Conservation (phyloP, 495 filamentous ascomycete species). For the Aspergillus taichungensis region DNA sequence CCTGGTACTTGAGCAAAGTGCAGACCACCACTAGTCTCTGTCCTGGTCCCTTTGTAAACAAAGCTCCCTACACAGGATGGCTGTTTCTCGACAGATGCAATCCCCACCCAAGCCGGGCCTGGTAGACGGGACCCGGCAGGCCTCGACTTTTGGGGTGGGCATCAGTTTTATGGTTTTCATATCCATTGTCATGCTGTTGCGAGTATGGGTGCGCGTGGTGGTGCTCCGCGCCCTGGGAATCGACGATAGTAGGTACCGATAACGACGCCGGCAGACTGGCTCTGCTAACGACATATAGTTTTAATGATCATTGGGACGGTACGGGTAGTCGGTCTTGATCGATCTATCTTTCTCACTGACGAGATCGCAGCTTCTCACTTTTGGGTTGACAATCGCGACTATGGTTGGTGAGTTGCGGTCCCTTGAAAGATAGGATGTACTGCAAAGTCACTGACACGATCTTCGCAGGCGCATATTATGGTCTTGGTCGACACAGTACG, state of each 20-base stretch:
- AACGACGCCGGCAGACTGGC: neutral
- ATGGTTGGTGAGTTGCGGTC: slow-evolving; percentile 2
- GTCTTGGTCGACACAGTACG: slow-evolving; percentile 5
- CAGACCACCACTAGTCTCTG: too few species aligned
- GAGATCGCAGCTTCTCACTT: slow-evolving; percentile 1
- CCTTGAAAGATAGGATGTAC: neutral
- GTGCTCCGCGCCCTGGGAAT: neutral
- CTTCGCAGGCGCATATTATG: neutral
- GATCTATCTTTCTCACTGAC: neutral
- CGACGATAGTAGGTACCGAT: slow-evolving; percentile 1
- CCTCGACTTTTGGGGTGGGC: slow-evolving; percentile 1
- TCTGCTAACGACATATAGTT: neutral
- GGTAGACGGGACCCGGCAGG: neutral
- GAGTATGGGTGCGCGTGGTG: slow-evolving; percentile 2
- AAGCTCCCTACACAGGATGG: too few species aligned
- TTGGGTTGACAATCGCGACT: slow-evolving; percentile 4
- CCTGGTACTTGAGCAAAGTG: too few species aligned
- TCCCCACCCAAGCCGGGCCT: too few species aligned
- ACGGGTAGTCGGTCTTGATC: neutral
- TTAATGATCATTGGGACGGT: slow-evolving; percentile 5
- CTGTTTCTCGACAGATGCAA: too few species aligned
- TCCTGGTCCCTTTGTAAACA: too few species aligned
- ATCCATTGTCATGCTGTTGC: slow-evolving; percentile 1
- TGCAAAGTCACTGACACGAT: neutral
- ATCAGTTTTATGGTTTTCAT: slow-evolving; percentile 5